Percentiles rank a stretch among this genome's conserved stretches.
Conservation (phyloP, 2,329 filamentous ascomycete species). For the Hirsutella minnesotensis region DNA sequence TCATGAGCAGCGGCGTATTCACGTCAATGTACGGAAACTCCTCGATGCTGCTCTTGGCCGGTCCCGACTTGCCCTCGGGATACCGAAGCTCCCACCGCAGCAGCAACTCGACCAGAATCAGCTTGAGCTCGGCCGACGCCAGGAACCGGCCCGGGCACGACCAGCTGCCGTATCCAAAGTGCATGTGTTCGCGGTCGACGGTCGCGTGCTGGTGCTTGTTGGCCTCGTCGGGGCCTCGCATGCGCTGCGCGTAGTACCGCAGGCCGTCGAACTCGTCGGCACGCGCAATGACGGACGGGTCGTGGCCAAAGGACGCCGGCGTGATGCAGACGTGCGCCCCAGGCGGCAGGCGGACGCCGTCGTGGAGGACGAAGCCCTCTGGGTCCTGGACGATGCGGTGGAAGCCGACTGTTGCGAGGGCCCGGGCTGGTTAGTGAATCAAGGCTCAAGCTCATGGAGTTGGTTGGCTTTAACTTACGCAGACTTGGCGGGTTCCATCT, state of each 20-base stretch:
- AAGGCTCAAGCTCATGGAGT: no score
- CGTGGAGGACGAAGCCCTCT: slow-evolving; percentile 4
- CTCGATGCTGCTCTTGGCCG: slow-evolving; percentile 3
- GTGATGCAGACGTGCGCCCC: slow-evolving; percentile 4
- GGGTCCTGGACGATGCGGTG: slow-evolving; percentile 5
- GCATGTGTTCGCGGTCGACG: slow-evolving; percentile 5
- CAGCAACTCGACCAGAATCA: slow-evolving; percentile 3
- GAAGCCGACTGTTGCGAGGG: slow-evolving; percentile 7
- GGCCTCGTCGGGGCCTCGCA: neutral
- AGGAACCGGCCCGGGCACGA: slow-evolving; percentile 7
- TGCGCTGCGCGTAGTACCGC: slow-evolving; percentile 5
- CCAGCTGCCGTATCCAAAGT: slow-evolving; percentile 7
- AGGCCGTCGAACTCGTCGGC: slow-evolving; percentile 4
- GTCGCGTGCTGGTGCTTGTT: slow-evolving; percentile 7
- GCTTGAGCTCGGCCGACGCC: slow-evolving; percentile 6
- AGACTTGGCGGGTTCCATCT: slow-evolving; percentile 4
- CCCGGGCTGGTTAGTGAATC: no score
- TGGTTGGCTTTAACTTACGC: neutral
- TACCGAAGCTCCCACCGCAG: slow-evolving; percentile 5
- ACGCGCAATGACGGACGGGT: slow-evolving; percentile 1
- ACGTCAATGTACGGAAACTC: slow-evolving; percentile 5
- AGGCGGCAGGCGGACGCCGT: slow-evolving; percentile 4
- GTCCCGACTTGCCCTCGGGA: slow-evolving; percentile 1
- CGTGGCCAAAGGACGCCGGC: slow-evolving; percentile 2
- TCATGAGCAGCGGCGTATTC: slow-evolving; percentile 4